These are phyloP conservation scores for Coleophoma eucalyptorum DNA, from an alignment of 2,329 filamentous ascomycete genomes.

Conservation along the genomic window DNA sequence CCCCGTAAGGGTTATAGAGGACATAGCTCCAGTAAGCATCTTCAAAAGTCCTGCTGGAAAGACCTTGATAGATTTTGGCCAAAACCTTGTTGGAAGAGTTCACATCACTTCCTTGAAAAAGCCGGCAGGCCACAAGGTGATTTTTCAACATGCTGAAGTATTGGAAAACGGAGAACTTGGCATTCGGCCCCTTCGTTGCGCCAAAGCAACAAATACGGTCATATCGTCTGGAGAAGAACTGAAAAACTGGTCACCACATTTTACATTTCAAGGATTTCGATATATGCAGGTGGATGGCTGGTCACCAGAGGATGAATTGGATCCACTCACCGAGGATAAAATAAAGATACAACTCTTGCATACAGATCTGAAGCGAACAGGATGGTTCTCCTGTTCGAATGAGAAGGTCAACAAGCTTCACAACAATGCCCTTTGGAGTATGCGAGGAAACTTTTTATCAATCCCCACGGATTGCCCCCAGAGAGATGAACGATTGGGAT, in stretches of 20 bases:
- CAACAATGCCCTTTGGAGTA: conserved; percentile 37
- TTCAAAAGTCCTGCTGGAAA: conserved; percentile 30
- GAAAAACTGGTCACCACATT: conserved; percentile 31
- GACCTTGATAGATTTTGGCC: conserved; percentile 38
- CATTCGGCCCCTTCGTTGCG: conserved; percentile 31
- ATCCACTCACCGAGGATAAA: conserved; percentile 1
- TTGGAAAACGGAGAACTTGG: conserved; percentile 35
- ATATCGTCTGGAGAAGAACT: conserved; percentile 28
- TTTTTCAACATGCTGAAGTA: conserved; percentile 36
- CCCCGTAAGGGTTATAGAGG: conserved; percentile 36
- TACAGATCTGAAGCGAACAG: conserved; percentile 4
- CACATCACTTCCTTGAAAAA: conserved; percentile 35
- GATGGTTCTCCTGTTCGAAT: conserved; percentile 4
- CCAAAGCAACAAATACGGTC: conserved; percentile 30
- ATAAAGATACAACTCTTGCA: conserved; percentile 1
- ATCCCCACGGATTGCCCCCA: conserved; percentile 56
- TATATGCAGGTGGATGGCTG: conserved; percentile 19
- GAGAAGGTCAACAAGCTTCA: conserved; percentile 36
- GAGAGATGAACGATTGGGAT: conserved; percentile 45
- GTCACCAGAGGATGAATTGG: background rate
- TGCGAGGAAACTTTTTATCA: conserved; percentile 52
- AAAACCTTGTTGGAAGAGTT: conserved; percentile 37
- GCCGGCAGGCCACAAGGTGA: conserved; percentile 33
- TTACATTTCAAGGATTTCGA: conserved; percentile 42
- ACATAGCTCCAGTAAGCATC: conserved; percentile 25